Evolutionary conservation across 2,329 filamentous ascomycete genomes (phyloP), one percentile per base, ranked within the genome.

Genomic region (Aspergillus sp.): DNA sequence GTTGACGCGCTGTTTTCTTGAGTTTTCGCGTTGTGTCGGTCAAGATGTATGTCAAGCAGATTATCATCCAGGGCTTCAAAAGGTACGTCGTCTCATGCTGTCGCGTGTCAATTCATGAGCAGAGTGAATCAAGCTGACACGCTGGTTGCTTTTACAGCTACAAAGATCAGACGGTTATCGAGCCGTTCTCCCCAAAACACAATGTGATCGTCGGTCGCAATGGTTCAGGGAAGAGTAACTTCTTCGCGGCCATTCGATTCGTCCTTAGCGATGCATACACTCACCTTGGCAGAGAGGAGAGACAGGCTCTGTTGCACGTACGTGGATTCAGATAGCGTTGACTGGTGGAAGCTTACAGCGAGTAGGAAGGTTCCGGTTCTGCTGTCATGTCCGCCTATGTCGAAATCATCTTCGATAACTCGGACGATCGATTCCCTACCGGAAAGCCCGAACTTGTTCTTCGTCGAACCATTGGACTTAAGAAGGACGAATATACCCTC

Each of bases 41-140:
- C 77, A 84, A 76, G 71, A 97, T 97, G 93, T 95, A 96, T 83
- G 97, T 99, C 86, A 99, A 99, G 80, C 95, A 99, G 83, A 97
- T 98, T 79, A 98, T 97, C 79, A 98, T 99, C 76, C 95, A 99
- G 80, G 95, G 95, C 88, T 99, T 99, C 83, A 99, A 99, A 82
- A 97, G 93, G 93, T 96, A 79, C 69, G 80, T 74, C 60, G 31
- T 56, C n/a, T 25, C 31, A 46, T 49, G 6, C 11, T 15, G 15
- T 34, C 23, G 7, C 3, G 22, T 59, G 17, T 6, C 30, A 34
- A n/a, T n/a, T 11, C 6, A 28, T 28, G 25, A 7, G 25, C 15
- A 11, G 19, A 45, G 7, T 7, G 3, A 98, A 83, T 97, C 98
- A 82, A 97, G 91, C 92, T 96, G 79, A 69, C 79, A 72, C 57